Evolutionary conservation across 208 protist species (phyloP), one percentile per base, ranked within the genome.

Genomic region (Angomonas desouzai): DNA sequence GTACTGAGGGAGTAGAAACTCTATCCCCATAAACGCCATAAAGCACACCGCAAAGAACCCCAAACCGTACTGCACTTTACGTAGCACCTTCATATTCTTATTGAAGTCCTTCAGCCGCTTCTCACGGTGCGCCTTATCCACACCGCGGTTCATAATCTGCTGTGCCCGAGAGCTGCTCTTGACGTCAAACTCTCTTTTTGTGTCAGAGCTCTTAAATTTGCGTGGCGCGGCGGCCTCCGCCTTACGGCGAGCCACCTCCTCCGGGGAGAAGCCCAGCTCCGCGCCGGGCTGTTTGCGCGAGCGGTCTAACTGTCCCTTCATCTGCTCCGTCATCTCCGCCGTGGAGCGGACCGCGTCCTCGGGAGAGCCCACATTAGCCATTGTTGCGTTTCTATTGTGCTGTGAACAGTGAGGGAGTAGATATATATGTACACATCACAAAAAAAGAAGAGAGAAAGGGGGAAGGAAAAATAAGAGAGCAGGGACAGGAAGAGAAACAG

Each of bases 121-220:
- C 64, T 85, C 77, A 2, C 76, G 80, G 70, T 91, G 81, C n/a
- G 55, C 66, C 55, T 71, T 74, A 40, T 81, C 65, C 18, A 92
- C 62, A 16, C 88, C 88, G 16, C 76, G 59, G 47, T 79, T 84
- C 83, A 94, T 85, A 30, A 94, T 89, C 67, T 94, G 88, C 72
- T 92, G 85, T 32, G 88, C 85, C 13, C 88, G 77, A 11, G 88
- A 71, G 18, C 84, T 87, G 72, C 88, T 92, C 67, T 85, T 87
- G 64, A 94, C 85, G 22, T 89, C 83, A 53, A 94, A 92, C 43
- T 47, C 48, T 3, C 77, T 73, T 20, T 67, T 64, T 0, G 77
- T 79, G 1, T 57, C 43, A 0, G 77, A 63, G 34, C 78, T 85
- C 3, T 81, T 70, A 67, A 77, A 91, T 25, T 58, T 69, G 49